phyloP scores from a whole-genome alignment of 441 rosid species.

The Pelargonium cotyledonis region DNA sequence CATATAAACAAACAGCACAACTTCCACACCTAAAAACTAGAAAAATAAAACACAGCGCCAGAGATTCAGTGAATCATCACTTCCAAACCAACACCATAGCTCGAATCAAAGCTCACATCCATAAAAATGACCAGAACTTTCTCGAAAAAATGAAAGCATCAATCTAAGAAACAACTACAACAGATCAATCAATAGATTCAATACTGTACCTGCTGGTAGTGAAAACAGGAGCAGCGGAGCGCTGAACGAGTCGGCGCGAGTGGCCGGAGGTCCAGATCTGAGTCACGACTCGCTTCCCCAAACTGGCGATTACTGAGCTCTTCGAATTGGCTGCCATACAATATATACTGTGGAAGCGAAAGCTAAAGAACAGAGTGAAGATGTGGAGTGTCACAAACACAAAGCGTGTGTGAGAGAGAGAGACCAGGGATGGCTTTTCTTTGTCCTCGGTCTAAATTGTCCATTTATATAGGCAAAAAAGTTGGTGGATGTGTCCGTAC shows the following conservation, averaged over 20 bases:
- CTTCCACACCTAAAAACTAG: neutral
- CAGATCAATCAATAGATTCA: neutral
- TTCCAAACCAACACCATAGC: neutral
- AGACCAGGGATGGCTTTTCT: neutral
- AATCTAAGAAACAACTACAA: neutral
- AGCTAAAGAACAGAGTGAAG: neutral
- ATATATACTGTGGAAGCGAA: constrained; percentile 3
- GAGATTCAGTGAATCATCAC: neutral
- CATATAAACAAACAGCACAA: neutral
- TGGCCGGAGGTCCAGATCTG: constrained; percentile 29
- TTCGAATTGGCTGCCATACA: constrained; percentile 53
- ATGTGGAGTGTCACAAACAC: neutral
- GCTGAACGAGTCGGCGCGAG: constrained; percentile 19
- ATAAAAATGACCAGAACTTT: neutral
- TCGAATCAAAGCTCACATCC: neutral
- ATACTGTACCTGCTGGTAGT: neutral
- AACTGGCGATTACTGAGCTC: constrained; percentile 42
- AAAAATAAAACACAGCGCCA: neutral
- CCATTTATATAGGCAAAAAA: neutral
- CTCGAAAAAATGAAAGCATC: neutral
- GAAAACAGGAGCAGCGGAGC: constrained; percentile 16
- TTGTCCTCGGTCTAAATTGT: neutral
- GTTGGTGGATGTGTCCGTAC: neutral
- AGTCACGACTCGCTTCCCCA: constrained; percentile 46
- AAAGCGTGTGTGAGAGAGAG: neutral